Percentiles rank a stretch among this genome's conserved stretches.
Evolutionary conservation across 768 basidiomycete species (phyloP).

Genomic region (Hydnum rufescens): DNA sequence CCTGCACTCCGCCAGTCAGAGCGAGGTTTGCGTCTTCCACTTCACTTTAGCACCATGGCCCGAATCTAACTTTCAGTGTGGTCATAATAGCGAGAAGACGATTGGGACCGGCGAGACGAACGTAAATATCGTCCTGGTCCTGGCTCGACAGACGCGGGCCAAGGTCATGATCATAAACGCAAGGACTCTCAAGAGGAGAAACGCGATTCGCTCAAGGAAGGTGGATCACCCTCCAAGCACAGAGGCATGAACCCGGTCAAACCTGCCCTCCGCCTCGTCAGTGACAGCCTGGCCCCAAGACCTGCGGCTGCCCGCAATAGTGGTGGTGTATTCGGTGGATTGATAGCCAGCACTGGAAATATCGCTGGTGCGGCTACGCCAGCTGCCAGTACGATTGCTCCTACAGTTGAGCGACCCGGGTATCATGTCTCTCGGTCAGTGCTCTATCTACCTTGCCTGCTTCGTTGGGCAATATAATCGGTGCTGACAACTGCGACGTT

Average conservation of each 20-base stretch:
- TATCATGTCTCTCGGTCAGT: conserved; percentile 41
- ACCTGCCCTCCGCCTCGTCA: neutral
- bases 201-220: neutral
- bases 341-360: conserved; percentile 50
- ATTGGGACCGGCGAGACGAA: neutral
- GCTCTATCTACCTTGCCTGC: too few species aligned
- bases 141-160: neutral
- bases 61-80: neutral
- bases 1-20: neutral
- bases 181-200: neutral
- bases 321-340: conserved; percentile 47
- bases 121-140: too few species aligned
- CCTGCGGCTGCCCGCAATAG: conserved; percentile 27
- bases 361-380: conserved; percentile 44
- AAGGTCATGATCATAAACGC: neutral
- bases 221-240: neutral
- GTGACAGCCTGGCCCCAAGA: conserved; percentile 4
- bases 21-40: neutral
- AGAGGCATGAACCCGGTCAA: neutral
- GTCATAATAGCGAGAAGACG: neutral
- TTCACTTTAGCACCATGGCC: too few species aligned
- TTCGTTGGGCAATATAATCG: too few species aligned
- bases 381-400: conserved; percentile 27
- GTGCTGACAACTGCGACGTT: too few species aligned
- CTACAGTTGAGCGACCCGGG: conserved; percentile 41